Evolutionary conservation across 129 eudicot species (phyloP).

Genomic region (Artemisia tridentata): DNA sequence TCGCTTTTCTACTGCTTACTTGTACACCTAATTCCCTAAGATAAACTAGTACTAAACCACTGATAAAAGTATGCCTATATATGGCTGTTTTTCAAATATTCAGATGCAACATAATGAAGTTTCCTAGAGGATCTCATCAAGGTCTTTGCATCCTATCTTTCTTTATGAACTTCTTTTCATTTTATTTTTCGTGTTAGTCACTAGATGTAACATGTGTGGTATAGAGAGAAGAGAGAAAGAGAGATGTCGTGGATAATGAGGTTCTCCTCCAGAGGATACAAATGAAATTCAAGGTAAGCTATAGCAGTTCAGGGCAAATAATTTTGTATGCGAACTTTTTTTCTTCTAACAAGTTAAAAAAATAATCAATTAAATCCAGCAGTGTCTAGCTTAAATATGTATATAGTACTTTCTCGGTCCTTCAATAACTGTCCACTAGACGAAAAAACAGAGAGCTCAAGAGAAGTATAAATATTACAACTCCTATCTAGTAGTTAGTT

Average conservation of each 20-base stretch:
- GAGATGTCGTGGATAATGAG: slow-evolving; percentile 81
- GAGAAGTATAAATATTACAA: too few relatives aligned
- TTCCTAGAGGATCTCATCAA: slow-evolving; percentile 76
- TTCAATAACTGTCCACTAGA: too few relatives aligned
- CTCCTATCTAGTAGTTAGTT: too few relatives aligned
- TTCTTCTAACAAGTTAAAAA: too few relatives aligned
- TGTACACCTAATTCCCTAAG: background rate
- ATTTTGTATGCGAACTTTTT: too few relatives aligned
- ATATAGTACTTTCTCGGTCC: too few relatives aligned
- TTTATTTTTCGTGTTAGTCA: background rate
- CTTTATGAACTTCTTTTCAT: slow-evolving; percentile 3
- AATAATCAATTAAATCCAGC: too few relatives aligned
- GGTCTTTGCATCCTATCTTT: slow-evolving; percentile 36
- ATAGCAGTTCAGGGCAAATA: too few relatives aligned
- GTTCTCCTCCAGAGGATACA: slow-evolving; percentile 78
- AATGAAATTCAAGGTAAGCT: slow-evolving; percentile 70
- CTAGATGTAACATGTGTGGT: background rate
- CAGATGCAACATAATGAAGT: slow-evolving; percentile 91
- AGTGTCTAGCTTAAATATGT: too few relatives aligned
- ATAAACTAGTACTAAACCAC: background rate
- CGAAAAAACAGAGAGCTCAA: too few relatives aligned
- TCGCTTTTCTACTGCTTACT: too few relatives aligned
- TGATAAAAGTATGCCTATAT: background rate
- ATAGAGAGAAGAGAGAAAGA: slow-evolving; percentile 95
- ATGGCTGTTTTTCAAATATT: background rate